Percentiles rank a stretch among this genome's conserved stretches.
These are phyloP conservation scores for Talaromyces borbonicus DNA, from an alignment of 495 filamentous ascomycete genomes.

Conservation along the genomic window DNA sequence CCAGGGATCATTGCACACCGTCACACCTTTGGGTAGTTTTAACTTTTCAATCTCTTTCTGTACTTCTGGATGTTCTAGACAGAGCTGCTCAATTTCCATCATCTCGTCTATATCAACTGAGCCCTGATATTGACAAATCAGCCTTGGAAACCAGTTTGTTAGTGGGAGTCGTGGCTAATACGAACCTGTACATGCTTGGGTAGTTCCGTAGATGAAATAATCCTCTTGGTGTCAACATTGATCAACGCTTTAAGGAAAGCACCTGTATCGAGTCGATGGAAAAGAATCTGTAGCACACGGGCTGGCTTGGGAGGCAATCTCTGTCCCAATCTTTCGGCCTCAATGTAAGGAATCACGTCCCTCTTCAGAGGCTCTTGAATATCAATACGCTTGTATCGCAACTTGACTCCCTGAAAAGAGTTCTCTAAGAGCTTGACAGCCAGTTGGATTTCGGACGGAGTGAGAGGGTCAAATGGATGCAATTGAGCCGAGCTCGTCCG, in stretches of 20 bases:
- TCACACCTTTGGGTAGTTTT: slow-evolving; percentile 28
- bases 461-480: slow-evolving; percentile 35
- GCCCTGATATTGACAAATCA: slow-evolving; percentile 14
- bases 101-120: slow-evolving; percentile 34
- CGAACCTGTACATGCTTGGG: slow-evolving; percentile 28
- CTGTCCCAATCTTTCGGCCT: slow-evolving; percentile 12
- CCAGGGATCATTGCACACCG: slow-evolving; percentile 36
- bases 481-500: slow-evolving; percentile 17
- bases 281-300: slow-evolving; percentile 29
- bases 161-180: slow-evolving; percentile 10
- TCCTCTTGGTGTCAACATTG: slow-evolving; percentile 22
- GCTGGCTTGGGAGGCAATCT: slow-evolving; percentile 6
- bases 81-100: slow-evolving; percentile 30
- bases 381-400: slow-evolving; percentile 34
- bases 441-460: slow-evolving; percentile 29
- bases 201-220: slow-evolving; percentile 28
- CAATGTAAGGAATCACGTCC: slow-evolving; percentile 18
- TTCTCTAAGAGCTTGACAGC: slow-evolving; percentile 28
- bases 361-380: slow-evolving; percentile 23
- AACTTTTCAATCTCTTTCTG: slow-evolving; percentile 34
- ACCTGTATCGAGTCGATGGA: slow-evolving; percentile 29
- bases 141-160: not conserved
- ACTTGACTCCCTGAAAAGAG: slow-evolving; percentile 22
- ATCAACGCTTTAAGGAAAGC: slow-evolving; percentile 29
- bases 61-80: slow-evolving; percentile 30